Evolutionary conservation across 768 basidiomycete genomes (phyloP).

Genomic region (Boletus vinaceobasis): DNA sequence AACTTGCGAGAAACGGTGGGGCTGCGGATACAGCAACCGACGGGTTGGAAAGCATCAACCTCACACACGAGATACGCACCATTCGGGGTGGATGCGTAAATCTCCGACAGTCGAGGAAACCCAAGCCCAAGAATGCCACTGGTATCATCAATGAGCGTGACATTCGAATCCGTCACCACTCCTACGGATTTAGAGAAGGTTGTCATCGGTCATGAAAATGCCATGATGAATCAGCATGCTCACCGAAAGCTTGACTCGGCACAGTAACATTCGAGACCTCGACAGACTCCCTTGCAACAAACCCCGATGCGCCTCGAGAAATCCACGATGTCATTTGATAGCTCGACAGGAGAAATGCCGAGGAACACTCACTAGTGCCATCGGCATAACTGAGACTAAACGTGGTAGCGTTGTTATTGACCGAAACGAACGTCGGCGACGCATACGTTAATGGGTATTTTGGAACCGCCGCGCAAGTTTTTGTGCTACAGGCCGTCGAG

Average conservation of each 20-base stretch:
- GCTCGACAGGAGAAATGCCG: background rate
- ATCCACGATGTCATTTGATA: constrained; percentile 1
- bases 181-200: constrained; percentile 36
- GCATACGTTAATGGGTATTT: constrained; percentile 65
- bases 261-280: constrained; percentile 58
- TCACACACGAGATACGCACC: constrained; percentile 37
- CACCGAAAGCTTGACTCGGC: constrained; percentile 65
- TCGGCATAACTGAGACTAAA: constrained; percentile 67
- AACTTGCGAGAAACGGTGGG: constrained; percentile 60
- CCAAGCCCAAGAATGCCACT: constrained; percentile 77
- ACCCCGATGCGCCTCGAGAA: constrained; percentile 58
- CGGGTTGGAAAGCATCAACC: background rate
- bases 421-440: constrained; percentile 60
- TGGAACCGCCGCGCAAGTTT: constrained; percentile 57
- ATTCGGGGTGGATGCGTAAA: constrained; percentile 43
- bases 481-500: constrained; percentile 57
- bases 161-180: constrained; percentile 57
- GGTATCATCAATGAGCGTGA: constrained; percentile 57
- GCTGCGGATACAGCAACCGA: constrained; percentile 36
- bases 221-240: constrained; percentile 20
- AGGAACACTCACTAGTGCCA: constrained; percentile 52
- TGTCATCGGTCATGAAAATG: background rate
- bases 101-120: constrained; percentile 68
- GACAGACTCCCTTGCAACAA: constrained; percentile 65
- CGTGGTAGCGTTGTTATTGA: constrained; percentile 58